Evolutionary conservation across 2,329 filamentous ascomycete genomes (phyloP), one percentile per base, ranked within the genome.

Genomic region (Rhynchosporium agropyri): DNA sequence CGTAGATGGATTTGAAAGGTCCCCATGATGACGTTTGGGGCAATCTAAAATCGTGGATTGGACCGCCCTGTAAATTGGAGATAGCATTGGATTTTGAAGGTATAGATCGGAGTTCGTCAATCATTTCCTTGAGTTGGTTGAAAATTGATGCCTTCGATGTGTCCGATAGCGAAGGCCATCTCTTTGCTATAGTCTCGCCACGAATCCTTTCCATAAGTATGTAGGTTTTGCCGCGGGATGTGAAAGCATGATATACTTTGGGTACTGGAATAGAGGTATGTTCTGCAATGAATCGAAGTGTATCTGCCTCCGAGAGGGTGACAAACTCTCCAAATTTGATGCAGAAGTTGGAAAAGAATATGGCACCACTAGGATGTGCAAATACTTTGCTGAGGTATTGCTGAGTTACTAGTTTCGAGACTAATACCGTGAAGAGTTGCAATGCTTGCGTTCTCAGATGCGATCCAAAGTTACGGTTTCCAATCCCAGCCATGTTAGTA

Each of bases 191-290:
- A 1, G 70, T 74, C 1, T 74, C 67, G 10, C 76, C 76, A 31
- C 73, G 65, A 26, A 78, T 75, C 53, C 70, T 73, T 67, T 76
- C 72, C 75, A 78, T 79, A 48, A 76, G 66, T 46, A 77, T 77
- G 45, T 78, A 78, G 0, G 73, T 75, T n/a, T 7, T 38, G 4
- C 64, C 70, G 8, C 61, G 60, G 54, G 54, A 70, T 9, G 62
- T 70, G 65, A 78, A 78, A 33, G 75, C 70, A 65, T 72, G 77
- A 38, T 70, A 61, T 9, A 77, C 70, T 60, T 70, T 75, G 2
- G 76, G 76, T 4, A 76, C 74, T 1, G 76, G 75, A 51, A 78
- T 74, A 50, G 73, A 75, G 5, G 75, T 78, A 61, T 78, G 42
- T 36, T 73, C 61, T 9, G 68, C 65, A 54, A 78, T 68, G 53